Base-by-base conservation (phyloP, 78 protist species). In the Dictyostelium citrinum region DNA sequence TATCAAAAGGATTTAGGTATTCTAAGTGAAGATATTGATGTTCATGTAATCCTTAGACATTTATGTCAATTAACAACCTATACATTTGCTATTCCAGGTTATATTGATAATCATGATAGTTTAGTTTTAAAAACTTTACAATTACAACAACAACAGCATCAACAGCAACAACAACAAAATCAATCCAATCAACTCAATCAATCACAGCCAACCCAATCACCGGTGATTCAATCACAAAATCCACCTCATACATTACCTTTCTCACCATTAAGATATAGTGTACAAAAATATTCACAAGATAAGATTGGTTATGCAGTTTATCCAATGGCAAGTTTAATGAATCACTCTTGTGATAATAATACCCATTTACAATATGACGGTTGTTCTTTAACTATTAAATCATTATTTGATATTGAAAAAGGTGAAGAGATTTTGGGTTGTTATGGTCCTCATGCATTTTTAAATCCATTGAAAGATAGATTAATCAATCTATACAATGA, bases 291-390 rank as follows among this genome's bases (percentile, higher is more conserved):
- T 33, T 29, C 45, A 14, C 45, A 70, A 70, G 77, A 77, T 10
- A 88, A 88, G 24, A 68, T 88, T 35, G 84, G 71, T 6, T 88
- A 88, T 78, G 93, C 81, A 2, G 81, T 88, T 9, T 88, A 45
- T 20, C 85, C 93, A 49, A 67, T 68, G 41, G 43, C 85, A 4
- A 60, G 70, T 60, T 45, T 88, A 27, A 22, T 88, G n/a, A 88
- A 88, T 67, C 93, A 88, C 49, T 46, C 74, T 17, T 88, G 93
- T 78, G 93, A 78, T 35, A 77, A 78, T 20, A 88, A 88, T 49
- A 88, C 93, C 9, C 31, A 61, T 5, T 37, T 88, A 4, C 93
- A 88, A 46, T 88, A 78, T 27, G 70, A 67, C 29, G 93, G 93
- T 37, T 43, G 31, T 45, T 67, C 93, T 0, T 64, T 88, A 7